Evolutionary conservation across 163 green algal genomes (phyloP).

Genomic region (Prototheca cutis): DNA sequence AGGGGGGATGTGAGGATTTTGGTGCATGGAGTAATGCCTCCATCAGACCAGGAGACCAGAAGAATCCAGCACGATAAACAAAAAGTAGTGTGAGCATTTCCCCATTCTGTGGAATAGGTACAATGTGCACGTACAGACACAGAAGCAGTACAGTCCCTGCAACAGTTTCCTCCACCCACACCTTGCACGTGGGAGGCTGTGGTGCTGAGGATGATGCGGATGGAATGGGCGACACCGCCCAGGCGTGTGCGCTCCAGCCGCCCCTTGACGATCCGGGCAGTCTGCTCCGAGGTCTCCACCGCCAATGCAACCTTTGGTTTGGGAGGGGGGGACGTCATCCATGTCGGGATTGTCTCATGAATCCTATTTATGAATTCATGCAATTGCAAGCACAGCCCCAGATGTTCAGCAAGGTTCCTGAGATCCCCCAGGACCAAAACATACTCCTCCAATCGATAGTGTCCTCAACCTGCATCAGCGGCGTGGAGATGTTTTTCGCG

Average conservation of each 20-base stretch:
- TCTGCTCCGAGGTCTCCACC: constrained; percentile 40
- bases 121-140: no score
- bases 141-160: no score
- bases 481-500: constrained; percentile 87
- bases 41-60: no score
- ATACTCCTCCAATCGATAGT: not conserved
- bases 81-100: no score
- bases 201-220: constrained; percentile 37
- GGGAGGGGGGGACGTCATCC: not conserved
- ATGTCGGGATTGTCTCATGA: no score
- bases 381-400: no score
- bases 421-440: no score
- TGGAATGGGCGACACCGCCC: constrained; percentile 53
- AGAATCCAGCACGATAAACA: no score
- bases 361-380: no score
- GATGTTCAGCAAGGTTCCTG: no score
- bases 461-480: constrained; percentile 78
- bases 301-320: constrained; percentile 27
- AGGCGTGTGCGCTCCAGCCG: constrained; percentile 85
- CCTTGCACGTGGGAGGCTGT: constrained; percentile 7
- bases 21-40: no score
- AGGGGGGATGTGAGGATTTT: not conserved
- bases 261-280: constrained; percentile 80
- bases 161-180: not conserved
- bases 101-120: no score